These are phyloP conservation scores for Paramecium caudatum DNA, from an alignment of 73 alveolate species.

Conservation along the genomic window DNA sequence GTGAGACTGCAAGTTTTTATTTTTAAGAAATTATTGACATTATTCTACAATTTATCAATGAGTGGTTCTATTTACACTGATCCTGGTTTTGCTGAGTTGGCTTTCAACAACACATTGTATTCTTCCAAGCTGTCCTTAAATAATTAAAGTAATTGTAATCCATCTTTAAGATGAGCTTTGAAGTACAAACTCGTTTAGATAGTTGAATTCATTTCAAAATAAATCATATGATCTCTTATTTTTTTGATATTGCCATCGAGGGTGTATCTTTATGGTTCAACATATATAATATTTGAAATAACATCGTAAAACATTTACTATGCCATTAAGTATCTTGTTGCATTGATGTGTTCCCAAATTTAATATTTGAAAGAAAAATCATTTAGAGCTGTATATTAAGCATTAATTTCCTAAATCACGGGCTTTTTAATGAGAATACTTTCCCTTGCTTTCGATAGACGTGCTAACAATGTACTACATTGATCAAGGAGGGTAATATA, in stretches of 20 bases:
- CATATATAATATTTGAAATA: neutral
- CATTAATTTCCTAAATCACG: neutral
- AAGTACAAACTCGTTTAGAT: neutral
- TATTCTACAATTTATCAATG: neutral
- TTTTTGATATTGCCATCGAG: constrained; percentile 2
- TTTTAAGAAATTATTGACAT: constrained; percentile 5
- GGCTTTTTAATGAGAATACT: constrained; percentile 26
- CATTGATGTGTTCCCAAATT: constrained; percentile 68
- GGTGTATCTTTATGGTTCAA: constrained; percentile 19
- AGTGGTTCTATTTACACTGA: constrained; percentile 28
- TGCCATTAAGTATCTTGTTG: constrained; percentile 50
- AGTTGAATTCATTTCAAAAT: constrained; percentile 58
- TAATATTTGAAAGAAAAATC: constrained; percentile 23
- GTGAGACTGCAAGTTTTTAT: neutral
- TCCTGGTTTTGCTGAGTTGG: constrained; percentile 33
- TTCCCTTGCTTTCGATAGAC: constrained; percentile 22
- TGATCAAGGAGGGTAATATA: neutral
- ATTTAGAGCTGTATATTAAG: neutral
- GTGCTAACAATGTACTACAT: neutral
- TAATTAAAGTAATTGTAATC: neutral
- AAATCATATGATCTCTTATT: constrained; percentile 21
- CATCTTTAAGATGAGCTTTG: constrained; percentile 43
- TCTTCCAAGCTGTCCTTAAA: constrained; percentile 42
- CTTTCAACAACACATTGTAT: neutral
- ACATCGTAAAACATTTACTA: constrained; percentile 13